phyloP scores from a whole-genome alignment of 2,329 filamentous ascomycete genomes.

The Aspergillus proliferans region DNA sequence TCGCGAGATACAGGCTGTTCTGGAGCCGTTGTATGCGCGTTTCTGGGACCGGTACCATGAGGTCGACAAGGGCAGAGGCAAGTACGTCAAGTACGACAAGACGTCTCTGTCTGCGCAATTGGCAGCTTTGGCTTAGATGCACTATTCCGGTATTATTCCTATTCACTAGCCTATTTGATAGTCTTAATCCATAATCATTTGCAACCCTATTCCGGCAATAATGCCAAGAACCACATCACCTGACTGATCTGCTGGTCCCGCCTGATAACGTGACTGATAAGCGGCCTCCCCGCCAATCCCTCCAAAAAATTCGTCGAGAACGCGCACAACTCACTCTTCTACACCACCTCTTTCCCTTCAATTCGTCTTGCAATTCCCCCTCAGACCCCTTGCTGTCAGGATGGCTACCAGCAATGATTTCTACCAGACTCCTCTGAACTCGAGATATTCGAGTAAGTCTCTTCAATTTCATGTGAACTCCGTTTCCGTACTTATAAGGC shows the following conservation, averaged over 20 bases:
- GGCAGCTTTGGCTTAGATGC: conserved; percentile 23
- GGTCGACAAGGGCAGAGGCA: conserved; percentile 94
- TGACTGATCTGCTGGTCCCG: conserved; percentile 16
- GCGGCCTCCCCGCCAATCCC: conserved; percentile 18
- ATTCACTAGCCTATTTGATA: background rate
- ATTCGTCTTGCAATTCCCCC: conserved; percentile 12
- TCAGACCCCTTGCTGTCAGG: conserved; percentile 17
- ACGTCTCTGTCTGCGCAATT: conserved; percentile 62
- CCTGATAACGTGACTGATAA: conserved; percentile 35
- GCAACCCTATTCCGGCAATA: conserved; percentile 18
- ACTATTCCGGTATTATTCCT: background rate
- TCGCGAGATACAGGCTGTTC: conserved; percentile 79
- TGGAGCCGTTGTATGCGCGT: conserved; percentile 87
- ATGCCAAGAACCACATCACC: conserved; percentile 11
- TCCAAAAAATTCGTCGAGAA: conserved; percentile 21
- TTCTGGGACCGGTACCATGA: conserved; percentile 98
- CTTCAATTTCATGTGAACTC: conserved; percentile 5
- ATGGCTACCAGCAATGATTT: conserved; percentile 45
- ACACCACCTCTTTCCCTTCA: conserved; percentile 11
- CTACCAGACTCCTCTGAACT: conserved; percentile 63
- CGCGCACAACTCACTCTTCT: conserved; percentile 15
- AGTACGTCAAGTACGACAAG: conserved; percentile 98
- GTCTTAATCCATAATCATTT: conserved; percentile 1
- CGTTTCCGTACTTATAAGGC: background rate
- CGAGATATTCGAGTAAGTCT: conserved; percentile 61